phyloP scores from a whole-genome alignment of 2,329 filamentous ascomycete genomes.

The Fusarium veterinarium region DNA sequence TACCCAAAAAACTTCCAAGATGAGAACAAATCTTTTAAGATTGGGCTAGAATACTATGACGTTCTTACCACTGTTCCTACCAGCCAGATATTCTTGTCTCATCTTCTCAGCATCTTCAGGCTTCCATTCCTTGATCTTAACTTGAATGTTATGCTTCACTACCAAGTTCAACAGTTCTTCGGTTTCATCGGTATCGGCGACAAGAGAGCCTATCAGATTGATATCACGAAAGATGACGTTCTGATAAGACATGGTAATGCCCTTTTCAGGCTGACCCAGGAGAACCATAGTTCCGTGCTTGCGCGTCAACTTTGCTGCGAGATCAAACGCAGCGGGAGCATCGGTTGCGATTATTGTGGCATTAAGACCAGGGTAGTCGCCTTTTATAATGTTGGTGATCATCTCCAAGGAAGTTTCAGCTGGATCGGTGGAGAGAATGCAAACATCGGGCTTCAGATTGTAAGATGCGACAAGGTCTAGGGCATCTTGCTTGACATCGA shows the following conservation, averaged over 20 bases:
- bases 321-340: neutral
- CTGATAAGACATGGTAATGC: neutral
- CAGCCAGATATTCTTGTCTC: constrained; percentile 5
- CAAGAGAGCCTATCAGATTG: neutral
- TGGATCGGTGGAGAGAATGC: neutral
- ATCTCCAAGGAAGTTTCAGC: neutral
- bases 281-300: constrained; percentile 21
- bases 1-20: neutral
- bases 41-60: neutral
- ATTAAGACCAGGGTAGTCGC: neutral
- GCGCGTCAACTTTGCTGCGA: constrained; percentile 1
- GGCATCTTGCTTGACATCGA: constrained; percentile 1
- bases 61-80: neutral
- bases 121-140: constrained; percentile 17
- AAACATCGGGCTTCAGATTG: constrained; percentile 1
- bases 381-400: neutral
- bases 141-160: neutral
- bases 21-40: fast-evolving
- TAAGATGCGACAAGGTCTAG: constrained; percentile 6
- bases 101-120: constrained; percentile 10
- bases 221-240: constrained; percentile 7
- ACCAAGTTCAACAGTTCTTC: neutral
- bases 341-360: constrained; percentile 4
- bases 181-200: neutral
- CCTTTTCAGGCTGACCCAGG: constrained; percentile 5